Evolutionary conservation across 805 yeast genomes (phyloP), one percentile per base, ranked within the genome.

Genomic region (Spathaspora passalidarum): DNA sequence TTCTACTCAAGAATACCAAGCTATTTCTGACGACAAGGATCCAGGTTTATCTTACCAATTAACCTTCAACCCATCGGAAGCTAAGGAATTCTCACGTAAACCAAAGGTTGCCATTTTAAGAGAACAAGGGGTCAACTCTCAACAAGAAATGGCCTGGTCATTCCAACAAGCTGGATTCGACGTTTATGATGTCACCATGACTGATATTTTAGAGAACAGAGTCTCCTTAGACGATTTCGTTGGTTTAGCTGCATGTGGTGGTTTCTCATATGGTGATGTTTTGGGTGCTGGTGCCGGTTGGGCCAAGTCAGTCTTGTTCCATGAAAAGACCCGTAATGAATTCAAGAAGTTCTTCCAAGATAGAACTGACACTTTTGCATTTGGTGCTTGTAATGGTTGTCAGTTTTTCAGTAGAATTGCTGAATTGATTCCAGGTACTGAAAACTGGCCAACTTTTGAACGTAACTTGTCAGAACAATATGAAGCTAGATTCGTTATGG

Each of bases 361-460:
- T 45, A 84, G 99, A 68, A 73, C 75, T 16, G 96, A 94, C 63
- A 94, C 99, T 0, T 94, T 94, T 73, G 96, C 98, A 3, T 82
- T 94, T 57, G 99, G 99, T 68, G 96, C 96, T 40, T 94, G 99
- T 79, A 94, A 94, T 65, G 99, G 99, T 51, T 94, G 99, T 72
- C 99, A 94, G 69, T 94, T 94, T 75, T 70, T 94, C 60, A 84
- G 96, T 50, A 84, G 90, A 68, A 79, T 94, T 50, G 87, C 88
- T 56, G 82, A 79, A 51, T 72, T 90, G 57, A 89, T 94, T 52
- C 98, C 98, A 32, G 98, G 98, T 41, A 81, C 94, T 45, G 96
- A 87, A 56, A 75, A 81, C 75, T 94, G 99, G 99, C 99, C 99
- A 47, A 78, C 88, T 7, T 94, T 94, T 61, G 97, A 89, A 72